Conservation (phyloP, 305 asterid species). For the Fraxinus sp. region DNA sequence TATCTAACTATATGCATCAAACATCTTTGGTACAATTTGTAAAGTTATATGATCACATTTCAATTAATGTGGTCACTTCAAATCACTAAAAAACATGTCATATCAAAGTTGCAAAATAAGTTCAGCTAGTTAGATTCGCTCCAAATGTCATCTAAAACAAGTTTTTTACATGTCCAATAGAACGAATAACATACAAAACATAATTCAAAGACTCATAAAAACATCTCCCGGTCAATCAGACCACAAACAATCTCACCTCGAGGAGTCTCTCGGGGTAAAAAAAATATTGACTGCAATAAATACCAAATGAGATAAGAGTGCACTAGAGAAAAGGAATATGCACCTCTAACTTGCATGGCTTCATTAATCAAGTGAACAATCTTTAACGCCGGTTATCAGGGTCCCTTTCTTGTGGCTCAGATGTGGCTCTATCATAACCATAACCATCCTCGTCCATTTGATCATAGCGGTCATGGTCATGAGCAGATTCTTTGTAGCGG, state of each 20-base stretch:
- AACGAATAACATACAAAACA: neutral
- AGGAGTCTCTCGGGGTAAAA: neutral
- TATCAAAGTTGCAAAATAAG: neutral
- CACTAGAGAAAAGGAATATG: neutral
- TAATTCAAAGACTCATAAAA: neutral
- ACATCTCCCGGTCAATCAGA: neutral
- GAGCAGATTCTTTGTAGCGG: slow-evolving; percentile 58
- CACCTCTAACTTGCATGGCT: neutral
- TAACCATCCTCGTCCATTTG: slow-evolving; percentile 76
- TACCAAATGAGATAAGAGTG: neutral
- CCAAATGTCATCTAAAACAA: neutral
- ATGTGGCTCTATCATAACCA: slow-evolving; percentile 53
- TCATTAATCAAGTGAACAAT: slow-evolving; percentile 36
- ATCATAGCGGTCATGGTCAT: slow-evolving; percentile 60
- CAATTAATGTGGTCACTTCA: too few relatives aligned
- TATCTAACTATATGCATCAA: too few relatives aligned
- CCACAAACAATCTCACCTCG: neutral
- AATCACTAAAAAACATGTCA: too few relatives aligned
- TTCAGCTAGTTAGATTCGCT: neutral
- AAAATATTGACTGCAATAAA: neutral
- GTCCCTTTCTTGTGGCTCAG: slow-evolving; percentile 62
- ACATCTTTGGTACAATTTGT: too few relatives aligned
- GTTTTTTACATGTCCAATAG: neutral
- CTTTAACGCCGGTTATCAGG: slow-evolving; percentile 42
- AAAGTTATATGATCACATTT: too few relatives aligned